Conservation (phyloP, 176 grass and related monocot species). For the Aegilops umbellulata region DNA sequence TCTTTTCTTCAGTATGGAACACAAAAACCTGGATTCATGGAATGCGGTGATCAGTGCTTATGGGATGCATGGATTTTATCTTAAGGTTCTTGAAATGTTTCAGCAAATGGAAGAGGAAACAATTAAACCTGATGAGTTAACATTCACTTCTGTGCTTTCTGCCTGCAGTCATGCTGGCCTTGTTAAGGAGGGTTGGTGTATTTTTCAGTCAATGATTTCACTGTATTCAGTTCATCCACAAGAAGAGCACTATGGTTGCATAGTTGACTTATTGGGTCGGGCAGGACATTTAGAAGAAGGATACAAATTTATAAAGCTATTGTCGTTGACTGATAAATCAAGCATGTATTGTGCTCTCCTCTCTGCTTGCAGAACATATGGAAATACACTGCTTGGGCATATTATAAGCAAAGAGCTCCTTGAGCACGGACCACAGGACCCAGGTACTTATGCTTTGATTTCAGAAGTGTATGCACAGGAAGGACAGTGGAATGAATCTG, state of each 20-base stretch:
- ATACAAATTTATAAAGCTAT: slow-evolving; percentile 45
- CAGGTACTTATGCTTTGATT: slow-evolving; percentile 61
- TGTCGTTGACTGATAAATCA: slow-evolving; percentile 41
- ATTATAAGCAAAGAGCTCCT: slow-evolving; percentile 48
- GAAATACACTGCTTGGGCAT: slow-evolving; percentile 51
- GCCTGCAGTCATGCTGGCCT: slow-evolving; percentile 68
- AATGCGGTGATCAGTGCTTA: slow-evolving; percentile 68
- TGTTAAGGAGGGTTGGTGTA: slow-evolving; percentile 44
- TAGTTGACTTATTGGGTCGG: slow-evolving; percentile 59
- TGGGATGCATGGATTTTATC: slow-evolving; percentile 57
- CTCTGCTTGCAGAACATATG: slow-evolving; percentile 58
- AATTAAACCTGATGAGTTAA: slow-evolving; percentile 53
- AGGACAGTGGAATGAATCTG: slow-evolving; percentile 57
- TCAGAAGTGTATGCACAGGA: slow-evolving; percentile 57
- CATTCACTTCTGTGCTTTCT: slow-evolving; percentile 66
- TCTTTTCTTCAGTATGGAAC: slow-evolving; percentile 40
- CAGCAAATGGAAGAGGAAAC: slow-evolving; percentile 49
- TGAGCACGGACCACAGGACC: slow-evolving; percentile 34
- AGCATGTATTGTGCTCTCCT: slow-evolving; percentile 49
- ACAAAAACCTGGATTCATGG: slow-evolving; percentile 49
- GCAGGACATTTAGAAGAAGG: slow-evolving; percentile 56
- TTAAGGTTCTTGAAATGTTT: slow-evolving; percentile 53
- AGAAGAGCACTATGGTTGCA: slow-evolving; percentile 64
- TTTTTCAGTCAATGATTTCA: slow-evolving; percentile 55
- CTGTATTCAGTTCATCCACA: slow-evolving; percentile 52